Evolutionary conservation across 2,329 filamentous ascomycete genomes (phyloP).

Genomic region (Tympanopsis confertula): DNA sequence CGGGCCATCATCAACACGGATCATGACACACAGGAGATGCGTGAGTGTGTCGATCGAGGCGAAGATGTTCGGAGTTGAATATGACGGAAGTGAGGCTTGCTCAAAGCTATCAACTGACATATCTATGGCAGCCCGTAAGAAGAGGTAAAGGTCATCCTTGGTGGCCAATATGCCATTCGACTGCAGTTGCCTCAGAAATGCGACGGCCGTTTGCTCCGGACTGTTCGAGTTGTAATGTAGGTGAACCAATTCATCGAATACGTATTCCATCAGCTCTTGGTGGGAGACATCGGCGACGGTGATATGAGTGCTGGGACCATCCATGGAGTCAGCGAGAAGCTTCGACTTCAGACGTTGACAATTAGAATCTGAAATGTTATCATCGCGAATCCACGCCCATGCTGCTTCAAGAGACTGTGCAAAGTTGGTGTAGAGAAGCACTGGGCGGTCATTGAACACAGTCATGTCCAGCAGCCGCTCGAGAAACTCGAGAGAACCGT

Average conservation of each 20-base stretch:
- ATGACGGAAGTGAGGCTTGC: conserved; percentile 39
- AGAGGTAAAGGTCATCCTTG: conserved; percentile 66
- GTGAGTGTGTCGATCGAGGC: conserved; percentile 67
- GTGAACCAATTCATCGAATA: conserved; percentile 91
- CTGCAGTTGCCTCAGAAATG: conserved; percentile 79
- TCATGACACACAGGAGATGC: conserved; percentile 65
- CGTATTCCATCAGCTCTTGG: conserved; percentile 79
- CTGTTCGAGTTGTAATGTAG: conserved; percentile 66
- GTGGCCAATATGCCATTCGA: conserved; percentile 59
- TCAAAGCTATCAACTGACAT: conserved; percentile 70
- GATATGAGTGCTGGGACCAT: not conserved
- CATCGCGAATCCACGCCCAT: conserved; percentile 69
- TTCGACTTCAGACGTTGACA: conserved; percentile 63
- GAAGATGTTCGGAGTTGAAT: conserved; percentile 30
- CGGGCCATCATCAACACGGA: conserved; percentile 56
- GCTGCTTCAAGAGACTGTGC: conserved; percentile 70
- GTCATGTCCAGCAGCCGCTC: conserved; percentile 68
- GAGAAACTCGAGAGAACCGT: conserved; percentile 67
- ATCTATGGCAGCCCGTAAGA: conserved; percentile 74
- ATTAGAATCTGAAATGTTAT: conserved; percentile 46
- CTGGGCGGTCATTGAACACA: conserved; percentile 65
- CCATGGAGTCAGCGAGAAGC: conserved; percentile 29
- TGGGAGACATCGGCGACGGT: conserved; percentile 46
- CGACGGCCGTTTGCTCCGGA: conserved; percentile 57
- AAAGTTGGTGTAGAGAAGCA: conserved; percentile 76